Base-by-base conservation (phyloP, 495 filamentous ascomycete genomes). In the Beverwykella pulmonaria region DNA sequence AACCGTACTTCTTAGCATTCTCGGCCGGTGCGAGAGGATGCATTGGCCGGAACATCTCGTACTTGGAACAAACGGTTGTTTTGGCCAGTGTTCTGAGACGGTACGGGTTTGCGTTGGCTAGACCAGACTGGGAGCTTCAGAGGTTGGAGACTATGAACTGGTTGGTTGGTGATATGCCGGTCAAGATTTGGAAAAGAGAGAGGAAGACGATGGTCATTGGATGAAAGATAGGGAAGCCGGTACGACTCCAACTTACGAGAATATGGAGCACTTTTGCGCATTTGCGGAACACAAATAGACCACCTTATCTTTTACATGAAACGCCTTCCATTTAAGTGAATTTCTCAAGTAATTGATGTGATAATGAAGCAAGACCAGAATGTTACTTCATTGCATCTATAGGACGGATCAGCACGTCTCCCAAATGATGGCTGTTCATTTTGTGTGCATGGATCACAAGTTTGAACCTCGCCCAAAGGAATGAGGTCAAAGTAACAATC, bases 61-160 rank as follows among this genome's bases (percentile, higher is more conserved):
- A 67, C 30, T 29, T 73, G 41, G 70, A 73, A 68, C 69, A 71
- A 58, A 68, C 65, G 17, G 69, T 71, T 1, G 53, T 68, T n/a
- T 39, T 71, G 46, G 61, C 69, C 10, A 54, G 48, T 23, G 50
- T 71, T n/a, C 22, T 71, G 26, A 52, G 63, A n/a, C 48, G 69
- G 22, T 71, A 68, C 46, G 69, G 66, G 15, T 71, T 71, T 36
- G 55, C 63, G n/a, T 23, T 66, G 12, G 23, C 22, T 12, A 58
- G 44, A 1, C 46, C 46, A 25, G 63, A 57, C n/a, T 66, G 20
- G 19, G 39, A 66, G 32, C 12, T 66, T 23, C n/a, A 59, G 46
- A 49, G 63, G 32, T 60, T 66, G 44, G 63, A 66, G 63, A 66
- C 63, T 3, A 66, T 66, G 63, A 66, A 66, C 41, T 59, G 55